phyloP scores from a whole-genome alignment of 78 protist species.

The Isochrysis galbana region DNA sequence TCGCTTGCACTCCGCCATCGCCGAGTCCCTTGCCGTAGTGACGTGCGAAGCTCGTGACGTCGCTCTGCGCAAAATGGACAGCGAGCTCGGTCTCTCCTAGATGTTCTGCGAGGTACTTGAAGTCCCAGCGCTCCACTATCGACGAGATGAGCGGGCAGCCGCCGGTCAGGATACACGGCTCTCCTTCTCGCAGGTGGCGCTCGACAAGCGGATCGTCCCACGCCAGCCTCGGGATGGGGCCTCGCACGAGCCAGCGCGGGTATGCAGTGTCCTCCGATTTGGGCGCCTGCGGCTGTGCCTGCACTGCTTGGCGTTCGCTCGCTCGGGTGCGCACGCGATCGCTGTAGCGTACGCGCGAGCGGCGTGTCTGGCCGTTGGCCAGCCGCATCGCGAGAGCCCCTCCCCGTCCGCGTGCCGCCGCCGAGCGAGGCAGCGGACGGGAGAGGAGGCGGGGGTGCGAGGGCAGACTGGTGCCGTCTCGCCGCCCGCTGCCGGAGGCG shows the following conservation, averaged over 20 bases:
- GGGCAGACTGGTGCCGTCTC: too few relatives aligned
- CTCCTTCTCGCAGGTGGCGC: not conserved
- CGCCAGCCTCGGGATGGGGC: not conserved
- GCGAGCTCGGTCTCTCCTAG: not conserved
- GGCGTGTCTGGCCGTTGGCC: too few relatives aligned
- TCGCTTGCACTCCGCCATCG: not conserved
- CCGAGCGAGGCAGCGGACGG: too few relatives aligned
- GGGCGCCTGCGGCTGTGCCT: too few relatives aligned
- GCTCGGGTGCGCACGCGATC: too few relatives aligned
- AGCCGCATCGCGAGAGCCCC: too few relatives aligned
- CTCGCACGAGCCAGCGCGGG: not conserved
- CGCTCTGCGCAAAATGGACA: not conserved
- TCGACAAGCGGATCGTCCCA: not conserved
- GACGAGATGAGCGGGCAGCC: not conserved
- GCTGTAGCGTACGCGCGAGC: too few relatives aligned
- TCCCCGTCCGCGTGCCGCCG: too few relatives aligned
- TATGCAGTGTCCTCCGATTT: too few relatives aligned
- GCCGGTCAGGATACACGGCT: not conserved
- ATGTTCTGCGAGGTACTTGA: not conserved
- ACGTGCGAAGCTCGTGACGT: not conserved
- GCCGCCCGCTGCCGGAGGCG: too few relatives aligned
- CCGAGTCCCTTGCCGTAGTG: constrained; percentile 5
- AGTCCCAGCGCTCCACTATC: not conserved
- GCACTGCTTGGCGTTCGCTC: too few relatives aligned
- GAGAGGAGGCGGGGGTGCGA: too few relatives aligned